These are phyloP conservation scores for Amauroascus niger DNA, from an alignment of 2,329 filamentous ascomycete species.

Conservation along the genomic window DNA sequence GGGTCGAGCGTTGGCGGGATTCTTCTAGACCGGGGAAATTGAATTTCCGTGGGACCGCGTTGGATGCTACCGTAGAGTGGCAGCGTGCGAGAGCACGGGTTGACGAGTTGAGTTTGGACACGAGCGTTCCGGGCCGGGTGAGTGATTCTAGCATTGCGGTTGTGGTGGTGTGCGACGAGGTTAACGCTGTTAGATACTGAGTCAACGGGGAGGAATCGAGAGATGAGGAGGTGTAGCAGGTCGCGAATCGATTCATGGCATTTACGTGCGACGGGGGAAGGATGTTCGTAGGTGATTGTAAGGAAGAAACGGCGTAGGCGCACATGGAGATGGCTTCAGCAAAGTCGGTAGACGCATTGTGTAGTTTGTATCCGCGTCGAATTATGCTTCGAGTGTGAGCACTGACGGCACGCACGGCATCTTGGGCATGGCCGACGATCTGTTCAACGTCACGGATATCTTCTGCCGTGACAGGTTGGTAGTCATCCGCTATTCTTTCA, in stretches of 20 bases:
- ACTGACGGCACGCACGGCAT: conserved; percentile 78
- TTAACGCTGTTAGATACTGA: conserved; percentile 63
- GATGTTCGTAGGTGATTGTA: conserved; percentile 46
- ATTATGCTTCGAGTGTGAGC: conserved; percentile 73
- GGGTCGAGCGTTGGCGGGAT: conserved; percentile 67
- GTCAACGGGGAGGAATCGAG: conserved; percentile 61
- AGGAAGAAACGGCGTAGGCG: conserved; percentile 41
- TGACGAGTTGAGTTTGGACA: conserved; percentile 62
- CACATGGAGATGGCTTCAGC: conserved; percentile 36
- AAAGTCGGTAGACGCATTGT: conserved; percentile 49
- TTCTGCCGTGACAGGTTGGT: conserved; percentile 59
- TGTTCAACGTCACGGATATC: conserved; percentile 83
- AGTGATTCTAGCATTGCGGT: conserved; percentile 71
- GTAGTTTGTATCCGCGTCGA: conserved; percentile 64
- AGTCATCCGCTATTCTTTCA: conserved; percentile 83
- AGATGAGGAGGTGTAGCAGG: conserved; percentile 50
- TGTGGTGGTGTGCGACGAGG: conserved; percentile 74
- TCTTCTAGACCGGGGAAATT: conserved; percentile 60
- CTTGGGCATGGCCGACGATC: conserved; percentile 81
- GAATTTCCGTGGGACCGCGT: conserved; percentile 38
- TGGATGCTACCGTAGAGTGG: conserved; percentile 62
- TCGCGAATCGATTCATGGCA: conserved; percentile 64
- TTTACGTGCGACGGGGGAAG: conserved; percentile 58
- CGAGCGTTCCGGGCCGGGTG: conserved; percentile 66
- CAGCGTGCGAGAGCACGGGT: conserved; percentile 70